phyloP scores from a whole-genome alignment of 768 basidiomycete genomes.

The Cubamyces lactineus region DNA sequence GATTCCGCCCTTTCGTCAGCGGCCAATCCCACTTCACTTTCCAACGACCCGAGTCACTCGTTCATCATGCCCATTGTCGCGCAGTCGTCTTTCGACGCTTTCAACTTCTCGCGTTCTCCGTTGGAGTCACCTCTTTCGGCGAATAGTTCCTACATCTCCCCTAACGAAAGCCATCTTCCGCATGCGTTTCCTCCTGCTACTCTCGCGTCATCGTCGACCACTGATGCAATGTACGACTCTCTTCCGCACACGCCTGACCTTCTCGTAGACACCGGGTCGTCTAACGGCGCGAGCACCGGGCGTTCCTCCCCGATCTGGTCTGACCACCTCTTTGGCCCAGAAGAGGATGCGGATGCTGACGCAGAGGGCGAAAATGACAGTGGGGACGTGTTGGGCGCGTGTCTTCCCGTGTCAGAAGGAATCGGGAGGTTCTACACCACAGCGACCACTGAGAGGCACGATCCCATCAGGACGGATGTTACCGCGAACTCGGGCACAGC shows the following conservation, averaged over 20 bases:
- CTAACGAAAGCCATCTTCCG: not conserved
- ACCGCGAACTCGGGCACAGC: not conserved
- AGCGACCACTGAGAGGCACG: too few species aligned
- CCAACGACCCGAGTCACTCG: not conserved
- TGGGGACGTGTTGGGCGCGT: not conserved
- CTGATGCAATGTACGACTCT: not conserved
- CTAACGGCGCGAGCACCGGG: not conserved
- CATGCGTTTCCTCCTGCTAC: not conserved
- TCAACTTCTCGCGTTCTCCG: slow-evolving; percentile 5
- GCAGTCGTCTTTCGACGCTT: not conserved
- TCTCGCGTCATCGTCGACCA: not conserved
- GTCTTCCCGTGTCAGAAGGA: not conserved
- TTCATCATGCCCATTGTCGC: slow-evolving; percentile 21
- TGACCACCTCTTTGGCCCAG: slow-evolving; percentile 16
- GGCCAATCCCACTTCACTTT: not conserved
- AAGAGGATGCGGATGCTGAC: not conserved
- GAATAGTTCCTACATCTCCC: not conserved
- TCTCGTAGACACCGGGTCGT: not conserved
- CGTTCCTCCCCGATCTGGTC: slow-evolving; percentile 6
- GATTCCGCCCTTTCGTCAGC: not conserved
- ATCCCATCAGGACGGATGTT: too few species aligned
- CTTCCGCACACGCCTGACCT: slow-evolving; percentile 5
- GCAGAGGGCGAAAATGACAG: not conserved
- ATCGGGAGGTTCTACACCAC: too few species aligned
- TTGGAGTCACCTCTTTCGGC: not conserved